Evolutionary conservation across 2,329 filamentous ascomycete species (phyloP).

Genomic region (Phialophora expanda): DNA sequence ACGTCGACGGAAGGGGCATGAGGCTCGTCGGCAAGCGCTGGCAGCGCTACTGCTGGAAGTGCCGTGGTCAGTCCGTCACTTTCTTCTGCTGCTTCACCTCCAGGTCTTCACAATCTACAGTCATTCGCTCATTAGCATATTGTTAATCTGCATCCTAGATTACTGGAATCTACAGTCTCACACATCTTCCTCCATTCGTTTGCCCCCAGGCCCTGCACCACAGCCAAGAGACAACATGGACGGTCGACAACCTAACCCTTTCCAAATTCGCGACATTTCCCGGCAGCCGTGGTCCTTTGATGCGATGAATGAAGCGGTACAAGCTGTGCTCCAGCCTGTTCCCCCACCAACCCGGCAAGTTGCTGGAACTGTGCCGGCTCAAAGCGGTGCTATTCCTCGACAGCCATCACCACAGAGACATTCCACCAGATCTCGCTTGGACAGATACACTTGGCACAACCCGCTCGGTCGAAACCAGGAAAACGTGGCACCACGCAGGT

Average conservation of each 20-base stretch:
- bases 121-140: conserved; percentile 32
- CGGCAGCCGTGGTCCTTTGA: conserved; percentile 20
- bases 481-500: neutral
- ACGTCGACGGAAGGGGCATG: conserved; percentile 39
- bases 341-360: neutral
- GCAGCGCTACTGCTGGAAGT: conserved; percentile 40
- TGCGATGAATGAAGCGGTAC: conserved; percentile 2
- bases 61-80: conserved; percentile 31
- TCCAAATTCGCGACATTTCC: neutral
- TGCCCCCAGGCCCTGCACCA: neutral
- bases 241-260: conserved; percentile 6
- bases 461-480: neutral
- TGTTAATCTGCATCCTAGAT: conserved; percentile 34
- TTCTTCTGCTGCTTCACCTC: conserved; percentile 1
- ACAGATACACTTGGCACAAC: conserved; percentile 1
- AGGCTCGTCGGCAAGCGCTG: conserved; percentile 37
- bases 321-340: neutral
- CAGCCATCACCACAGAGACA: neutral
- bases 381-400: neutral
- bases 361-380: neutral
- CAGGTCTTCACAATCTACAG: conserved; percentile 4
- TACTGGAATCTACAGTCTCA: conserved; percentile 34
- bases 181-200: conserved; percentile 18
- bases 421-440: neutral
- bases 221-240: conserved; percentile 19